Evolutionary conservation across 768 basidiomycete species (phyloP).

Genomic region (Dentipellis fragilis): DNA sequence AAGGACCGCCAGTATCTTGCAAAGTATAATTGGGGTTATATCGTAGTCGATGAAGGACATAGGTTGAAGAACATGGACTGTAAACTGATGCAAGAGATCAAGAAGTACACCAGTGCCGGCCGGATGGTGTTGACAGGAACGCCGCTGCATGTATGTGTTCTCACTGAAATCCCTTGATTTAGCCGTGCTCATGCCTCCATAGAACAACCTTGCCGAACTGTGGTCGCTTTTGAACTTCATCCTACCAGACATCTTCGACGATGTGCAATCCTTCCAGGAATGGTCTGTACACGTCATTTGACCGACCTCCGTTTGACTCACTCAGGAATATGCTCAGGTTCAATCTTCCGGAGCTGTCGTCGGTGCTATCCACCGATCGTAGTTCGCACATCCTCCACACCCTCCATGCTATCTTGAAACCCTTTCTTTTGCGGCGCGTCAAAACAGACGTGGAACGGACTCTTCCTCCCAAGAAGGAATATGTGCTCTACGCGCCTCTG

Average conservation of each 20-base stretch:
- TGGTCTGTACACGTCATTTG: conserved; percentile 39
- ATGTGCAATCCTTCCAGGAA: conserved; percentile 83
- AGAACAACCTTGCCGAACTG: conserved; percentile 94
- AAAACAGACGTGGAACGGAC: conserved; percentile 79
- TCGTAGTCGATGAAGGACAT: conserved; percentile 96
- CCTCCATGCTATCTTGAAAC: conserved; percentile 86
- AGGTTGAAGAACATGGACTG: conserved; percentile 91
- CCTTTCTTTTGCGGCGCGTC: conserved; percentile 86
- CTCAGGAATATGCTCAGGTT: conserved; percentile 36
- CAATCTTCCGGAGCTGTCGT: conserved; percentile 56
- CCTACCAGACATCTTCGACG: conserved; percentile 86
- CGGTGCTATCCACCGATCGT: conserved; percentile 44
- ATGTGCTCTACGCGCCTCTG: conserved; percentile 86
- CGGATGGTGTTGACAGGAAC: conserved; percentile 95
- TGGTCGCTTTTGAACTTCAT: conserved; percentile 97
- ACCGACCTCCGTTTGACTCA: not conserved
- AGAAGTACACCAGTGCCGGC: conserved; percentile 74
- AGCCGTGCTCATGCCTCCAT: conserved; percentile 4
- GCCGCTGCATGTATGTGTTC: conserved; percentile 70
- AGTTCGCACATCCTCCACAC: conserved; percentile 62
- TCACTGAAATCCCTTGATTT: not conserved
- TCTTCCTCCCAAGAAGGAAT: conserved; percentile 90
- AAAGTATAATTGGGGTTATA: conserved; percentile 76
- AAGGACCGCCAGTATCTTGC: conserved; percentile 60
- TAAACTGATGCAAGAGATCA: conserved; percentile 83